Base-by-base conservation (phyloP, 2,329 filamentous ascomycete species). In the Trichophyton equinum region DNA sequence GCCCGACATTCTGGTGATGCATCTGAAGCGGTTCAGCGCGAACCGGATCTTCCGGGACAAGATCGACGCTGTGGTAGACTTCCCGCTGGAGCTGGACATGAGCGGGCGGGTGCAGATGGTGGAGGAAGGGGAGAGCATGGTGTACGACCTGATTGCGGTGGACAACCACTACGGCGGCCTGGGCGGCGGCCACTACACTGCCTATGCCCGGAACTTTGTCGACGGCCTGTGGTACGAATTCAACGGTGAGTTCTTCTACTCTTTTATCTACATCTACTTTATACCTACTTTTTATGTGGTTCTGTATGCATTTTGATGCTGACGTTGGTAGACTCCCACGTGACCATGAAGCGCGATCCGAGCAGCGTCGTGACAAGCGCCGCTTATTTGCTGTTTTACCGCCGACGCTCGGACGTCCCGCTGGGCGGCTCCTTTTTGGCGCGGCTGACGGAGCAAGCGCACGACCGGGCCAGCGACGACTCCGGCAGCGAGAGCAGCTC, bases 131-230 rank as follows among this genome's bases (percentile, higher is more conserved):
- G 95, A 95, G 74, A 80, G 86, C 62, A 83, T 94, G 69, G 79
- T 91, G 9, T 99, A 96, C 70, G 94, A 99, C 72, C 79, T 99
- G 36, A 94, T 99, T 70, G 94, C 87, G 13, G 91, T 99, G 1
- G 94, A 99, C 73, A 92, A 96, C 71, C 94, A 99, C 73, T 96
- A 88, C 71, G 94, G 94, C 63, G 90, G 91, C 33, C 82, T 99
- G 42, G 91, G 91, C 62, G 94, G 94, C 47, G 94, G 94, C 0
- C 94, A 99, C 74, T 99, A 99, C 76, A 97, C 91, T 20, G 94
- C 94, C 30, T 91, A 86, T 73, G 91, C 91, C 44, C 91, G 90
- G 77, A 97, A 96, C 72, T 96, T 96, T 74, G 80, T 88, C 63
- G 90, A 95, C 69, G 82, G 82, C 61, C 80, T 88, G 72, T 99